Conservation (phyloP, 805 yeast species). For the Suhomyces sp. region DNA sequence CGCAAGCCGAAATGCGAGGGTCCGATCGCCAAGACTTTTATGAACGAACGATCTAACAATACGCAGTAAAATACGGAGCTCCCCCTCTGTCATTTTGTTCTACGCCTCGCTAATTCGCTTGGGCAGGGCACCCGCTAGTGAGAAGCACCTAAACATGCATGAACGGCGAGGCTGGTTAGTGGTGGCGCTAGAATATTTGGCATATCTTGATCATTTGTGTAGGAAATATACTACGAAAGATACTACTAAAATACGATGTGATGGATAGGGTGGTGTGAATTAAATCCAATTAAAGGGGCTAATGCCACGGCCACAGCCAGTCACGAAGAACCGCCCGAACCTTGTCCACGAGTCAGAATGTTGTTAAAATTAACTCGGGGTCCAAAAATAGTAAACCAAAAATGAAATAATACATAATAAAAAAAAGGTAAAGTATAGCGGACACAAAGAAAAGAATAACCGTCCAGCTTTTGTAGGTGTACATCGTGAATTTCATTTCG, state of each 20-base stretch:
- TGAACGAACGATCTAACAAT: conserved; percentile 3
- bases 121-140: not conserved
- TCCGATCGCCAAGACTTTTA: conserved; percentile 4
- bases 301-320: not conserved
- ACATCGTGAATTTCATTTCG: not conserved
- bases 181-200: not conserved
- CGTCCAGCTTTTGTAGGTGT: not conserved
- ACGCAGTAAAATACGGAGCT: not conserved
- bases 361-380: not conserved
- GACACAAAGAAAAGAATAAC: not conserved
- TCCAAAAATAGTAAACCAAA: not conserved
- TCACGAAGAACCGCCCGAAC: not conserved
- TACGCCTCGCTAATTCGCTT: conserved; percentile 1
- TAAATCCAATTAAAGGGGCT: not conserved
- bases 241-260: not conserved
- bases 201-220: not conserved
- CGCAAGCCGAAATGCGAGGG: not conserved
- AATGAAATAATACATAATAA: not conserved
- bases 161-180: conserved; percentile 1
- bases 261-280: not conserved
- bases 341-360: not conserved
- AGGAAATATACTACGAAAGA: not conserved
- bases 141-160: not conserved
- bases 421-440: not conserved
- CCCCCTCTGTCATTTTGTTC: not conserved